These are phyloP conservation scores for Thelonectria blattea DNA, from an alignment of 2,329 filamentous ascomycete species.

Conservation along the genomic window DNA sequence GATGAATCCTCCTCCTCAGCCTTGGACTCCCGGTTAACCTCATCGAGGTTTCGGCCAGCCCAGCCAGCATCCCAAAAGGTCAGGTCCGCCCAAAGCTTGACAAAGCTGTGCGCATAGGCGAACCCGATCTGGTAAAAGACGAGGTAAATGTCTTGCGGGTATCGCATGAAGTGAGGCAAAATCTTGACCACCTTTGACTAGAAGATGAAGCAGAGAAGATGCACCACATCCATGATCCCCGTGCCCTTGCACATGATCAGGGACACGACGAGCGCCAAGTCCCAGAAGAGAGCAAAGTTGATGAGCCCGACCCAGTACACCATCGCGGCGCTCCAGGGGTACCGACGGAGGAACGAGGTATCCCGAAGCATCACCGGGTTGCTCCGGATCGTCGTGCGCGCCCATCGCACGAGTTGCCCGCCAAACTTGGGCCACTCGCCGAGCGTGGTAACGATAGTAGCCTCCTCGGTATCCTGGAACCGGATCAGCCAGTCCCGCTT, in stretches of 20 bases:
- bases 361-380: constrained; percentile 58
- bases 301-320: constrained; percentile 60
- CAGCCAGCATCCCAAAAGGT: constrained; percentile 57
- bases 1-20: constrained; percentile 22
- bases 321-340: constrained; percentile 58
- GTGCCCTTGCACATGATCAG: constrained; percentile 12
- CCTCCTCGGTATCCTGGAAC: constrained; percentile 58
- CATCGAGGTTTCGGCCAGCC: constrained; percentile 40
- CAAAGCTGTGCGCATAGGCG: constrained; percentile 61
- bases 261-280: constrained; percentile 49
- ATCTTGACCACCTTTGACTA: constrained; percentile 64
- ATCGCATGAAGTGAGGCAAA: constrained; percentile 54
- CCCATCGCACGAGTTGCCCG: constrained; percentile 62
- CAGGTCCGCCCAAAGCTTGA: constrained; percentile 62
- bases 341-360: constrained; percentile 34
- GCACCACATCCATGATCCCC: neutral
- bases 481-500: constrained; percentile 57
- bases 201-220: constrained; percentile 54
- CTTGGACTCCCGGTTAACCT: constrained; percentile 24
- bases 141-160: constrained; percentile 59
- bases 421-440: constrained; percentile 57
- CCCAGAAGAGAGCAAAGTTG: constrained; percentile 63
- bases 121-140: constrained; percentile 59
- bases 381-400: constrained; percentile 62
- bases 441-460: constrained; percentile 58